A percentile compares a stretch with the other conserved stretches of the same genome.
Conservation (phyloP, 768 basidiomycete species). For the Lactarius akahatsu region DNA sequence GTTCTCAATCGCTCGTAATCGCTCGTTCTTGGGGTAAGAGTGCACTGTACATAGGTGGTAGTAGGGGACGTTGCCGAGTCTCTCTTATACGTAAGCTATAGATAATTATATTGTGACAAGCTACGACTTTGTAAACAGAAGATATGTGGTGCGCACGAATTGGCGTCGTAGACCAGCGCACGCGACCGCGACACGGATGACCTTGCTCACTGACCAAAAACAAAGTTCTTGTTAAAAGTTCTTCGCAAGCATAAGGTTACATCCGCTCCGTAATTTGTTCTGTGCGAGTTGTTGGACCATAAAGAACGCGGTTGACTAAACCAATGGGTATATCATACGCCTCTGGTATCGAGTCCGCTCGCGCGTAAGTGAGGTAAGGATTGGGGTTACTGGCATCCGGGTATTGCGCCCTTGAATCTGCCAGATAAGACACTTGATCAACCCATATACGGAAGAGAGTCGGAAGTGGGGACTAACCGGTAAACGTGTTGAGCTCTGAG, state of each 20-base stretch:
- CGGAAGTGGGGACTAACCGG: slow-evolving; percentile 47
- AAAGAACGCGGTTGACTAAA: slow-evolving; percentile 73
- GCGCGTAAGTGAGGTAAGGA: slow-evolving; percentile 52
- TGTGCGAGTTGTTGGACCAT: slow-evolving; percentile 32
- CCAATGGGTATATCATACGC: slow-evolving; percentile 83
- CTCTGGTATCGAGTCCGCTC: slow-evolving; percentile 53
- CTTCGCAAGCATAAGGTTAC: neutral
- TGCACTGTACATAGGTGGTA: slow-evolving; percentile 21
- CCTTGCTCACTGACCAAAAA: neutral
- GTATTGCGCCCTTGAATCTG: slow-evolving; percentile 59
- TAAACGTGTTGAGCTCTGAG: slow-evolving; percentile 61
- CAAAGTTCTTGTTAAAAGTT: neutral
- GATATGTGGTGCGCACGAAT: neutral
- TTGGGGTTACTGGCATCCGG: slow-evolving; percentile 40
- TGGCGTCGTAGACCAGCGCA: neutral
- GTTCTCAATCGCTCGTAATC: slow-evolving; percentile 11
- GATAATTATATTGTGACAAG: slow-evolving; percentile 24
- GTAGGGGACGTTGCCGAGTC: slow-evolving; percentile 1
- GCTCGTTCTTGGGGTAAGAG: slow-evolving; percentile 15
- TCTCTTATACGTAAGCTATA: slow-evolving; percentile 26
- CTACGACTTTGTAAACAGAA: slow-evolving; percentile 8
- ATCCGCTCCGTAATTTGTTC: neutral
- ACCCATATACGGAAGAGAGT: slow-evolving; percentile 12
- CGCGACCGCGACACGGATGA: neutral
- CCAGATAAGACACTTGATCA: slow-evolving; percentile 13